Percentiles rank a stretch among this genome's conserved stretches.
phyloP scores from a whole-genome alignment of 2,329 filamentous ascomycete genomes.

The Endoconidiophora polonica region DNA sequence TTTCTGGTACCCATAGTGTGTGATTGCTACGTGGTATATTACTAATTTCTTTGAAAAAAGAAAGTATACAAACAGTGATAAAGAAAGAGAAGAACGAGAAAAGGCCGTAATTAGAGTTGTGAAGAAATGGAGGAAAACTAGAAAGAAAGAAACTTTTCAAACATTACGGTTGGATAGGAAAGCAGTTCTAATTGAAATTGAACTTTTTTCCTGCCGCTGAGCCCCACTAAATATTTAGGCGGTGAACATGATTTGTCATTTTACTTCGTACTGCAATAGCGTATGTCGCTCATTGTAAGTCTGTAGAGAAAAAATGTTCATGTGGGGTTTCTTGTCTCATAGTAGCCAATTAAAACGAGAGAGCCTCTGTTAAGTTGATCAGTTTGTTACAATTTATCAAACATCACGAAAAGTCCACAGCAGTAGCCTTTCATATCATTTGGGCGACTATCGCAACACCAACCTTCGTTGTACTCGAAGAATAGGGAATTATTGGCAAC shows the following conservation, averaged over 20 bases:
- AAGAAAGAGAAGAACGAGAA: constrained; percentile 2
- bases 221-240: constrained; percentile 15
- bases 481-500: too few species aligned
- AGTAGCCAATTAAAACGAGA: too few species aligned
- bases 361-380: too few species aligned
- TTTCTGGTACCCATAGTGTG: constrained; percentile 68
- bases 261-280: not conserved
- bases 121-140: constrained; percentile 1
- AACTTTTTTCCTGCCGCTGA: constrained; percentile 18
- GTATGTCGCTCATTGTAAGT: too few species aligned
- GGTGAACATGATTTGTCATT: constrained; percentile 5
- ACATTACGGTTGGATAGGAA: constrained; percentile 1
- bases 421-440: too few species aligned
- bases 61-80: constrained; percentile 13
- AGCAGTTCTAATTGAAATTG: not conserved
- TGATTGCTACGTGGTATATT: not conserved
- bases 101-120: not conserved
- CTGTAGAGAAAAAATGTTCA: not conserved
- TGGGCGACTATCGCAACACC: too few species aligned
- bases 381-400: too few species aligned
- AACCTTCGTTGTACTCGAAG: too few species aligned
- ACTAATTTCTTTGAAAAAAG: constrained; percentile 8
- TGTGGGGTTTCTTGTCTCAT: not conserved
- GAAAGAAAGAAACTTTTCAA: constrained; percentile 5
- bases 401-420: too few species aligned